phyloP scores from a whole-genome alignment of 768 basidiomycete genomes.

The Auriculariales sp. region DNA sequence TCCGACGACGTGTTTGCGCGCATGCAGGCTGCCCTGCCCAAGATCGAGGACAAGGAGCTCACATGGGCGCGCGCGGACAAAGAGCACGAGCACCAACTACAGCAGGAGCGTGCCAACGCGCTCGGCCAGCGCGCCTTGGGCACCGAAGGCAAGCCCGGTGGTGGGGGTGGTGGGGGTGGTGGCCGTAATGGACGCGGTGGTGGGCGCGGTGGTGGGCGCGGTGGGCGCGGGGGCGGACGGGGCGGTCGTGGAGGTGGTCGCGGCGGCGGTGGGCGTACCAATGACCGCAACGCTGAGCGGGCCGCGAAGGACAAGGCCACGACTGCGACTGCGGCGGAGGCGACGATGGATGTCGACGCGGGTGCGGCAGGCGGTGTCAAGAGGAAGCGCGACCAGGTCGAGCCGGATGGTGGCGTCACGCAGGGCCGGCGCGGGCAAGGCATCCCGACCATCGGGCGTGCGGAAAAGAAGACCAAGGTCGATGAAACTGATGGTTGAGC shows the following conservation, averaged over 20 bases:
- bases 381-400: conserved; percentile 51
- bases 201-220: conserved; percentile 17
- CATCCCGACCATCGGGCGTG: conserved; percentile 30
- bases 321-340: conserved; percentile 10
- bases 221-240: conserved; percentile 19
- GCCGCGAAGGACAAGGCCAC: conserved; percentile 9
- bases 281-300: conserved; percentile 8
- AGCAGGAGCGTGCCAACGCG: conserved; percentile 56
- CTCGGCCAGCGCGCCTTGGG: conserved; percentile 38
- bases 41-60: conserved; percentile 47
- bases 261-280: conserved; percentile 12
- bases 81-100: conserved; percentile 57
- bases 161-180: conserved; percentile 32
- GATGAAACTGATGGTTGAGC: conserved; percentile 20
- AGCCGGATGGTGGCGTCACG: conserved; percentile 66
- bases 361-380: conserved; percentile 51
- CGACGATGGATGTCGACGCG: conserved; percentile 10
- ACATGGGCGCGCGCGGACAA: conserved; percentile 52
- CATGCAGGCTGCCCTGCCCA: conserved; percentile 50
- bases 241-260: conserved; percentile 19
- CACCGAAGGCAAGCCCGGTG: conserved; percentile 18
- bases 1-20: conserved; percentile 59
- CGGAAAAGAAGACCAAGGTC: conserved; percentile 27
- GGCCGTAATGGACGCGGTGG: conserved; percentile 25
- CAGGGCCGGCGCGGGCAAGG: conserved; percentile 47